Evolutionary conservation across 2,329 filamentous ascomycete genomes (phyloP).

Genomic region (Orbilia quercus): DNA sequence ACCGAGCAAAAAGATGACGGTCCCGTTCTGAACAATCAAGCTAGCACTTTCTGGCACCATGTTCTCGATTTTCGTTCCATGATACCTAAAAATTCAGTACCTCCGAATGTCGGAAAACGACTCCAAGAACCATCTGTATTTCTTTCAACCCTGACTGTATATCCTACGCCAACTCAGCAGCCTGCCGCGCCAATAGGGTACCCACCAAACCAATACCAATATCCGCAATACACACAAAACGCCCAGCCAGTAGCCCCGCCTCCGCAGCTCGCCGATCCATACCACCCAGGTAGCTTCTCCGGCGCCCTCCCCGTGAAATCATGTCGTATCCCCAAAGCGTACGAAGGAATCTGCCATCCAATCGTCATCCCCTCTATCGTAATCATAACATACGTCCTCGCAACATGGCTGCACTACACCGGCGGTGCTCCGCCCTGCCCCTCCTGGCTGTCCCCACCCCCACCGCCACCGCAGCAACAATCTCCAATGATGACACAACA

Average conservation of each 20-base stretch:
- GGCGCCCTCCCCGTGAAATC: constrained; percentile 8
- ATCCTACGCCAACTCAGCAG: background rate
- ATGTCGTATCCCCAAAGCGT: constrained; percentile 37
- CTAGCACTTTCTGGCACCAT: constrained; percentile 6
- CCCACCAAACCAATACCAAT: constrained; percentile 1
- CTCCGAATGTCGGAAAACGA: background rate
- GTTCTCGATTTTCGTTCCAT: constrained; percentile 18
- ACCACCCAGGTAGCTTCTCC: constrained; percentile 1
- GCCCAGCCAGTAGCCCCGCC: background rate
- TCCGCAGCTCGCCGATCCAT: constrained; percentile 8
- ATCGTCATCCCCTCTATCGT: constrained; percentile 46
- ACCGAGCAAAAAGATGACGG: background rate
- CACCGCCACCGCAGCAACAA: background rate
- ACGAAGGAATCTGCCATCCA: constrained; percentile 40
- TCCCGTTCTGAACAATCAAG: background rate
- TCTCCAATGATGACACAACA: background rate
- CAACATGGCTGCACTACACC: constrained; percentile 32
- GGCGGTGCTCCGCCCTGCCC: constrained; percentile 3
- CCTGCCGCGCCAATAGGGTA: background rate
- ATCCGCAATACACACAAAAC: constrained; percentile 6
- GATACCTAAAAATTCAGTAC: background rate
- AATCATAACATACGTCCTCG: constrained; percentile 19
- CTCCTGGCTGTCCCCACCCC: background rate
- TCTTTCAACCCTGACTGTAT: constrained; percentile 11
- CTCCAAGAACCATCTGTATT: background rate